Conservation (phyloP, 1,284 basidiomycete species). For the Ceratorhiza oryzae-sativae region DNA sequence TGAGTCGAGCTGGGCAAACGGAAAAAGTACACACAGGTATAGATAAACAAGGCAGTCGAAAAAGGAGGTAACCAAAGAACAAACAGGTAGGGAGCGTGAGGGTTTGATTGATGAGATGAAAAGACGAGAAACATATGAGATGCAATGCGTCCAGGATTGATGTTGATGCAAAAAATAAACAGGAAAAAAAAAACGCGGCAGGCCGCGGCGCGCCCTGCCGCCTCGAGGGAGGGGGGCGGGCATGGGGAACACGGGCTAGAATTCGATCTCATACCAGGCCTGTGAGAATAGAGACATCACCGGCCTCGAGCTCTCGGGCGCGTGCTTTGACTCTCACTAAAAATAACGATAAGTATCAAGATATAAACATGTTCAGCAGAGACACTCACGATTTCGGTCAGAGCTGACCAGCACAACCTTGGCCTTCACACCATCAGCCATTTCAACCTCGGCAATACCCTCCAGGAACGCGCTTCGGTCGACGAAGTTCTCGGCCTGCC, state of each 20-base stretch:
- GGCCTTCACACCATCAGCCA: slow-evolving; percentile 58
- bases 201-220: slow-evolving; percentile 7
- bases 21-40: slow-evolving; percentile 32
- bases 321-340: slow-evolving; percentile 84
- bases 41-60: slow-evolving; percentile 22
- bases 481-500: slow-evolving; percentile 92
- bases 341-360: slow-evolving; percentile 42
- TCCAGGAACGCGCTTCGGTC: slow-evolving; percentile 78
- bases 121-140: slow-evolving; percentile 8
- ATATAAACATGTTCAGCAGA: slow-evolving; percentile 31
- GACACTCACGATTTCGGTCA: slow-evolving; percentile 85
- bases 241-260: neutral
- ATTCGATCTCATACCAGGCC: neutral
- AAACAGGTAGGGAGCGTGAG: slow-evolving; percentile 8
- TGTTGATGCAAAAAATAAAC: neutral
- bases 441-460: slow-evolving; percentile 44
- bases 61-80: neutral
- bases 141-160: slow-evolving; percentile 17
- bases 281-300: slow-evolving; percentile 55
- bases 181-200: slow-evolving; percentile 1
- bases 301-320: slow-evolving; percentile 76
- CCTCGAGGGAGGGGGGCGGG: neutral
- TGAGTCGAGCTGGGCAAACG: neutral
- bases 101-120: neutral
- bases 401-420: slow-evolving; percentile 90